phyloP scores from a whole-genome alignment of 164 flowering plant genomes.

The Euptelea pleiosperma region DNA sequence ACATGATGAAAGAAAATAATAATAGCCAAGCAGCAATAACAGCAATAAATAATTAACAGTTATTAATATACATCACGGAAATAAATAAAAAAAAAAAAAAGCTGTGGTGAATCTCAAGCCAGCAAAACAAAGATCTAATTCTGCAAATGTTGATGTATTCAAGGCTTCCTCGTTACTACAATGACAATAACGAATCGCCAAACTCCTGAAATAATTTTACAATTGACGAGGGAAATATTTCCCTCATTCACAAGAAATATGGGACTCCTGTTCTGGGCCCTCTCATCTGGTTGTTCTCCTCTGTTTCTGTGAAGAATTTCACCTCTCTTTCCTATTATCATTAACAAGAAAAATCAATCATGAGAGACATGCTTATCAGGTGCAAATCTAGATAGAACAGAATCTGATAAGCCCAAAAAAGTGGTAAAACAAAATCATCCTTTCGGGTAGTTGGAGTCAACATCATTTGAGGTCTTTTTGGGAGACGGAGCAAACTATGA shows the following conservation, averaged over 20 bases:
- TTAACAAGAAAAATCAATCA: not conserved
- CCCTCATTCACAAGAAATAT: constrained; percentile 63
- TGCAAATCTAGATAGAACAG: no score
- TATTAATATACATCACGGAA: constrained; percentile 17
- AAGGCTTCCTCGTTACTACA: constrained; percentile 13
- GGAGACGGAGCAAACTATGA: no score
- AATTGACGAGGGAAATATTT: constrained; percentile 10
- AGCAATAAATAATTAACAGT: not conserved
- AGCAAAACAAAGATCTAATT: constrained; percentile 6
- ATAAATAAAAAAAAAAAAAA: constrained; percentile 7
- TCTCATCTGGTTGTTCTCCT: constrained; percentile 99
- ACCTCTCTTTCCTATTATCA: constrained; percentile 84
- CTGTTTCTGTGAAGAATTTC: constrained; percentile 97
- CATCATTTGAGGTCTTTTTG: no score
- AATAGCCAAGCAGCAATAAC: not conserved
- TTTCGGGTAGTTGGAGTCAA: no score
- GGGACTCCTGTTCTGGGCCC: constrained; percentile 98
- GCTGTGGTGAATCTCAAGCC: constrained; percentile 6
- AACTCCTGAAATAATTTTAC: constrained; percentile 27
- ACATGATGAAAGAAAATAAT: no score
- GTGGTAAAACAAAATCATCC: no score
- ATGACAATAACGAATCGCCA: constrained; percentile 7
- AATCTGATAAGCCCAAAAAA: no score
- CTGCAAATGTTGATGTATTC: constrained; percentile 1
- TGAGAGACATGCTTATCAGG: not conserved